Evolutionary conservation across 83 land plant genomes (phyloP).

Genomic region (Isoetes engelmannii): DNA sequence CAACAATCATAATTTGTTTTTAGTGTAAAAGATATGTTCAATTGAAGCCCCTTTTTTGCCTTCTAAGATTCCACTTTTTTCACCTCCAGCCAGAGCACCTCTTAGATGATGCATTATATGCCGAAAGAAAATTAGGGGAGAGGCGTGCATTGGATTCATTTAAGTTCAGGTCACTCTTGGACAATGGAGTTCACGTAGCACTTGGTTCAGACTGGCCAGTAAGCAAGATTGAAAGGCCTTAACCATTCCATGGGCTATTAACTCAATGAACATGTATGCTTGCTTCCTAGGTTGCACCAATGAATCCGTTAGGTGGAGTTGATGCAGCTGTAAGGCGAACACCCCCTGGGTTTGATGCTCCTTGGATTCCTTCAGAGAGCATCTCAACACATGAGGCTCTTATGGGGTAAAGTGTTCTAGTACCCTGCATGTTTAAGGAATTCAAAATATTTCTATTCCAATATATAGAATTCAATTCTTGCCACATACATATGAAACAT

Average conservation of each 20-base stretch:
- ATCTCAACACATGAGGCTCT: constrained; percentile 43
- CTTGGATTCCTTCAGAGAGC: constrained; percentile 61
- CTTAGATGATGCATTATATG: constrained; percentile 64
- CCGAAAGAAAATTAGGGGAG: constrained; percentile 54
- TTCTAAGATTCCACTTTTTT: not conserved
- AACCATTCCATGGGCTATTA: not conserved
- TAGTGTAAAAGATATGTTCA: no score
- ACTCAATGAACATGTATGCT: not conserved
- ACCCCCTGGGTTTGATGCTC: constrained; percentile 36
- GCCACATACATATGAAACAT: no score
- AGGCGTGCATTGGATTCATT: constrained; percentile 60
- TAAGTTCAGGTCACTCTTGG: constrained; percentile 44
- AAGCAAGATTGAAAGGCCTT: constrained; percentile 7
- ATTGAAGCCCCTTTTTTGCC: no score
- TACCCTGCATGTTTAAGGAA: constrained; percentile 15
- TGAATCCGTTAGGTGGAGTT: constrained; percentile 47
- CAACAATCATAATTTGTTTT: no score
- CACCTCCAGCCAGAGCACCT: constrained; percentile 66
- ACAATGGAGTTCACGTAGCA: constrained; percentile 37
- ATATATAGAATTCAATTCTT: no score
- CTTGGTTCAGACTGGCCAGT: constrained; percentile 86
- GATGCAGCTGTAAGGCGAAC: constrained; percentile 44
- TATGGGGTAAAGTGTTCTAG: constrained; percentile 41
- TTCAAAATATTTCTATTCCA: not conserved
- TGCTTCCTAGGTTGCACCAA: constrained; percentile 45